phyloP scores from a whole-genome alignment of 345 rosid species.

The Aquilaria yunnanensis region DNA sequence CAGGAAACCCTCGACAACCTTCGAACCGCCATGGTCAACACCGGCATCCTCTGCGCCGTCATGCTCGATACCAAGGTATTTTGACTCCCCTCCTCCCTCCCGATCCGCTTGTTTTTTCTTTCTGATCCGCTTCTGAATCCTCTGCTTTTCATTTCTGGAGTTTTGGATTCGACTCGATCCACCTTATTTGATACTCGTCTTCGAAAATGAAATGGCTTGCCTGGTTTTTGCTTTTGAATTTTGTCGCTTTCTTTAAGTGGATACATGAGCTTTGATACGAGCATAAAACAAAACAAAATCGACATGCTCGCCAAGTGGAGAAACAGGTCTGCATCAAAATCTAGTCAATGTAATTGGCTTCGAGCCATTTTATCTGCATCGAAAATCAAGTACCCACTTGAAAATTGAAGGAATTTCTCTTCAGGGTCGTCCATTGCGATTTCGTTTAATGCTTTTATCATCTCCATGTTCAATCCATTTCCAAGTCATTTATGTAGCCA shows the following conservation, averaged over 20 bases:
- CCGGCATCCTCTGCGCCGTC: slow-evolving; percentile 90
- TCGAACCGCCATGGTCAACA: slow-evolving; percentile 70
- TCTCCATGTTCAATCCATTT: too few species aligned
- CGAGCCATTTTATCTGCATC: too few species aligned
- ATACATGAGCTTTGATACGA: not conserved
- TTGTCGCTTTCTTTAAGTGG: not conserved
- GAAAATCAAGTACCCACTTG: too few species aligned
- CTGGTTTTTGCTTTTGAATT: not conserved
- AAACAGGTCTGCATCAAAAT: too few species aligned
- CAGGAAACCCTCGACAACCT: slow-evolving; percentile 94
- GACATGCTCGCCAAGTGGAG: too few species aligned
- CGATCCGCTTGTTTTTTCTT: not conserved
- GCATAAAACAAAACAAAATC: too few species aligned
- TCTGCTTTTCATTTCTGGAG: not conserved
- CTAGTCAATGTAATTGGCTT: too few species aligned
- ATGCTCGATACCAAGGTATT: slow-evolving; percentile 94
- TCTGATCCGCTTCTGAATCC: not conserved
- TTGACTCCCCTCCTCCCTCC: not conserved
- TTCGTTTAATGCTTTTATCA: too few species aligned
- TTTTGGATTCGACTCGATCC: not conserved
- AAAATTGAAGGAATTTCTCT: too few species aligned
- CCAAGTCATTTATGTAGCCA: too few species aligned
- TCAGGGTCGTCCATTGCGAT: too few species aligned
- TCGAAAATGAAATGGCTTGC: slow-evolving; percentile 3
- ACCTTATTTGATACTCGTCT: not conserved